Base-by-base conservation (phyloP, 2,329 filamentous ascomycete species). In the Camptophora hylomeconis region DNA sequence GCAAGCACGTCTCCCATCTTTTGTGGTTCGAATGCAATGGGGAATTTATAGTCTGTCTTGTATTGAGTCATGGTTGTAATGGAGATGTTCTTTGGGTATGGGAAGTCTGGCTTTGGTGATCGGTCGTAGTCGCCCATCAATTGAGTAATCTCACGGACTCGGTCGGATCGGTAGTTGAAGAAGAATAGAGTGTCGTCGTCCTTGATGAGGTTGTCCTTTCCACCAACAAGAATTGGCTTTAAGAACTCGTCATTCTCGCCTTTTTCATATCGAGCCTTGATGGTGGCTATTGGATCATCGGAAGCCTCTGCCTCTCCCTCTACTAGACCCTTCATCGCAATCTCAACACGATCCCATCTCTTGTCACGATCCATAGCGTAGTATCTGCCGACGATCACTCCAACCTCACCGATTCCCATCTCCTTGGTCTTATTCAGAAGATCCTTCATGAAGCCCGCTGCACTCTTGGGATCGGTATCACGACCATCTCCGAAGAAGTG, bases 101-200 rank as follows among this genome's bases (percentile, higher is more conserved):
- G 69, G 67, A 95, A 93, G 57, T 94, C 82, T 43, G 86, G 81
- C 44, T 72, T 72, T 32, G 86, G 84, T 14, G 83, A 92, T 50
- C 83, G 81, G 64, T 98, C 89, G 51, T 87, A 76, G 54, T 80
- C 80, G 45, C 89, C 89, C 31, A 98, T 66, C 24, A 98, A 70
- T 62, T 95, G 89, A 27, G 84, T 92, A 54, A 98, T 80, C 59
- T 98, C 89, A 46, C 89, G 81, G 30, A 87, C 87, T 56, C 89
- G 86, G 56, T 98, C 89, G 33, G 89, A 95, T 50, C 89, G 83
- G 70, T 98, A 98, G 75, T 98, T 98, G 80, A 98, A 98, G 74
- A 95, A 95, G 72, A 95, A 95, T 48, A 95, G 71, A 30, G 83
- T 87, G 53, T 98, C 89, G 44, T 80, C 69, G 51, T 95, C 84